Conservation (phyloP, 805 yeast species). For the Candida manassasensis region DNA sequence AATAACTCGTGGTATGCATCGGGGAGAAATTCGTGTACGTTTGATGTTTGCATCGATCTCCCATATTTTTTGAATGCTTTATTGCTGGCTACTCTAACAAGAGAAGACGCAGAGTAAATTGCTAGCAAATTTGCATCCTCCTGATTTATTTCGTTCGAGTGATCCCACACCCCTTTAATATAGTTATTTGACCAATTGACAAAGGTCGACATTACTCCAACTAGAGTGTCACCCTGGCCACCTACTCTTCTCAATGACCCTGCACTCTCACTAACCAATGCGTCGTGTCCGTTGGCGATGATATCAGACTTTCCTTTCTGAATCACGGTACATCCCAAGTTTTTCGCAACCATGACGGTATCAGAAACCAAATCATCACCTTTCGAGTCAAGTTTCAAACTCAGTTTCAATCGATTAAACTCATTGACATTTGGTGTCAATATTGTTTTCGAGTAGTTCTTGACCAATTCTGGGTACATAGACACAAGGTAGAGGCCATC, state of each 20-base stretch:
- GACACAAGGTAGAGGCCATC: constrained; percentile 76
- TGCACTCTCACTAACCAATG: constrained; percentile 38
- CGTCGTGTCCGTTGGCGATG: constrained; percentile 46
- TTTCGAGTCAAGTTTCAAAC: constrained; percentile 31
- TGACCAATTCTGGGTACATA: constrained; percentile 48
- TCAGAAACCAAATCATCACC: constrained; percentile 19
- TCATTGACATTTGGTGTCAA: constrained; percentile 91
- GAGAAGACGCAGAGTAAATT: constrained; percentile 64
- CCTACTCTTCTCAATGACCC: constrained; percentile 86
- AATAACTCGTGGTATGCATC: constrained; percentile 49
- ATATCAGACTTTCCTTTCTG: constrained; percentile 70
- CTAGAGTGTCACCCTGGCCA: constrained; percentile 93
- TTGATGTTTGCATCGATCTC: constrained; percentile 81
- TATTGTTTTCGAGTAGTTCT: constrained; percentile 55
- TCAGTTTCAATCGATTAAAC: constrained; percentile 61
- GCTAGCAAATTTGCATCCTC: constrained; percentile 44
- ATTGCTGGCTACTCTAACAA: constrained; percentile 61
- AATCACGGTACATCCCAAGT: constrained; percentile 54
- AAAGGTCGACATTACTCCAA: constrained; percentile 81
- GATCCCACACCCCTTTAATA: constrained; percentile 53
- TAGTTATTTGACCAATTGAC: constrained; percentile 75
- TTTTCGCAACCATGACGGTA: constrained; percentile 41
- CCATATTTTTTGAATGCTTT: constrained; percentile 63
- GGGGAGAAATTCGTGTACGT: constrained; percentile 66
- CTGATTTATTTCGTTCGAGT: constrained; percentile 19